These are phyloP conservation scores for Curvularia spicifera DNA, from an alignment of 2,329 filamentous ascomycete genomes.

Conservation along the genomic window DNA sequence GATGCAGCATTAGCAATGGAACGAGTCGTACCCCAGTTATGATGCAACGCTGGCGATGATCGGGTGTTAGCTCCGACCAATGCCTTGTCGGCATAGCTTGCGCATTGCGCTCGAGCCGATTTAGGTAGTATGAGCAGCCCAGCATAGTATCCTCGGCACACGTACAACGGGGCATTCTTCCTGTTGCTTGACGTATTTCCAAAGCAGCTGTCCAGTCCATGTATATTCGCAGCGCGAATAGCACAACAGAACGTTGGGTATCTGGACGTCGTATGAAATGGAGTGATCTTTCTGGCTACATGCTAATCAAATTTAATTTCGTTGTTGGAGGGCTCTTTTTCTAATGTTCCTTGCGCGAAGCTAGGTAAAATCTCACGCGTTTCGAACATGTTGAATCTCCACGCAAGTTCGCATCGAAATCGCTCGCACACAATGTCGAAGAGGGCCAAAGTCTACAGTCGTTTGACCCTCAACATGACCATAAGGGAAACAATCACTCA, in stretches of 20 bases:
- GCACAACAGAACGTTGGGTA: not conserved
- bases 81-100: not conserved
- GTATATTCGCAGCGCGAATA: not conserved
- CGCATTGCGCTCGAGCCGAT: not conserved
- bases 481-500: too few species aligned
- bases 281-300: not conserved
- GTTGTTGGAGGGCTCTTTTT: not conserved
- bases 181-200: not conserved
- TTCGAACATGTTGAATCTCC: not conserved
- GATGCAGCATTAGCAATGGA: not conserved
- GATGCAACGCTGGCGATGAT: not conserved
- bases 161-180: not conserved
- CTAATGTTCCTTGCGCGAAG: not conserved
- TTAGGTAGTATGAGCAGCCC: too few species aligned
- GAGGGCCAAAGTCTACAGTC: too few species aligned
- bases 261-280: not conserved
- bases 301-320: not conserved
- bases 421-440: too few species aligned
- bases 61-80: not conserved
- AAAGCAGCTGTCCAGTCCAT: not conserved
- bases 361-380: not conserved
- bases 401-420: not conserved
- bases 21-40: not conserved
- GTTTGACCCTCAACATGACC: too few species aligned
- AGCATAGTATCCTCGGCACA: not conserved